Evolutionary conservation across 176 grass and related monocot genomes (phyloP), one percentile per base, ranked within the genome.

Genomic region (Aegilops sharonensis): DNA sequence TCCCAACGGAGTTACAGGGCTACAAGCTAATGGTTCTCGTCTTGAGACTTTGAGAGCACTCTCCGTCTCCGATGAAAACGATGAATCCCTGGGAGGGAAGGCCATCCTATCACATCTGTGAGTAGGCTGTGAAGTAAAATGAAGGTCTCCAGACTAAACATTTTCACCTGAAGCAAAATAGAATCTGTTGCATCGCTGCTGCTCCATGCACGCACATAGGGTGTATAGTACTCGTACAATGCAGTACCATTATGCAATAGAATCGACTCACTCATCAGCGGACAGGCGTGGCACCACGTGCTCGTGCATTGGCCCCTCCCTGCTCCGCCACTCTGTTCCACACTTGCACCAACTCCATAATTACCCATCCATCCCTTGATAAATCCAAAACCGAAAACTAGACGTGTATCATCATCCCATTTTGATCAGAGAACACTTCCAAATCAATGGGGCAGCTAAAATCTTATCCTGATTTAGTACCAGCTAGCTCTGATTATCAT

Each of bases 351-450:
- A 86, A 81, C 60, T 71, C 37, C 67, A 75, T 80, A 59, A 65
- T 84, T 74, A 50, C 62, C 70, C 62, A 25, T 25, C 70, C 61
- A 27, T 27, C 27, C 14, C 7, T 66, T 45, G 66, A 77, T 84
- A 69, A 87, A 84, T 87, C 85, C 85, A 91, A 87, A n/a, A 69
- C 8, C 29, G 1, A 80, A 84, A 87, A 68, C 81, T 87, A 17
- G 12, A 36, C 35, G 9, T 61, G 45, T 68, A 32, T 23, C 8
- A 67, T 18, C n/a, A 65, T 68, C 66, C 82, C 70, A 62, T 61
- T 75, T 64, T 34, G 48, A 73, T 34, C 73, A 48, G 45, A 66
- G 74, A 67, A 45, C n/a, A 9, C 12, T 42, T 74, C 71, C 60
- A 37, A 17, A 74, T 64, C 36, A 47, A 9, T 68, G 84, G 42